Conservation (phyloP, 192 early-diverging fungal genomes). For the Umbelopsis sp. region DNA sequence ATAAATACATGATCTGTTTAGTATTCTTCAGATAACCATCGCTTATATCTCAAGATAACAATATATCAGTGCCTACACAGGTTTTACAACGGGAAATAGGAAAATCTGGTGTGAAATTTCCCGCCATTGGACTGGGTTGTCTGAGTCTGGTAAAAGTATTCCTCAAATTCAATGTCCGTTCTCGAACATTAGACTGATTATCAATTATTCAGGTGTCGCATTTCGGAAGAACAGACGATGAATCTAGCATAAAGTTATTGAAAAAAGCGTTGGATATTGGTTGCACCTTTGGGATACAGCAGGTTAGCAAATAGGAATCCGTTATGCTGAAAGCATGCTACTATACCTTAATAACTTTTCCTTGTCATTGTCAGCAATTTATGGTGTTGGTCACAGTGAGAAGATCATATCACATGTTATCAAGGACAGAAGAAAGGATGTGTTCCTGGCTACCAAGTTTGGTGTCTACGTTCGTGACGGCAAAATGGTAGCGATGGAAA, state of each 20-base stretch:
- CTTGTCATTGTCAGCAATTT: not conserved
- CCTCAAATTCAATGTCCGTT: no score
- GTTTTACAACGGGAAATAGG: no score
- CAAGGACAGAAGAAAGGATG: slow-evolving; percentile 38
- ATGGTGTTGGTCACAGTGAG: slow-evolving; percentile 37
- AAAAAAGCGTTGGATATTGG: slow-evolving; percentile 55
- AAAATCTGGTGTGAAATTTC: no score
- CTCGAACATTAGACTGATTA: no score
- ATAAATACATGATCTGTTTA: no score
- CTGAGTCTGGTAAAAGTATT: no score
- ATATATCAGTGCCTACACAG: no score
- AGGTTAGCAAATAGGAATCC: slow-evolving; percentile 18
- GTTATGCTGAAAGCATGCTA: no score
- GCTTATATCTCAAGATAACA: no score
- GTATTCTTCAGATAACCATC: no score
- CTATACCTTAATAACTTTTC: not conserved
- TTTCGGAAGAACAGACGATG: slow-evolving; percentile 25
- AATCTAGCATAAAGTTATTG: slow-evolving; percentile 40
- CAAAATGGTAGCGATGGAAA: slow-evolving; percentile 57
- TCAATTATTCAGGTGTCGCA: no score
- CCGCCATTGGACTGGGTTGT: no score
- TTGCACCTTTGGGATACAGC: slow-evolving; percentile 64
- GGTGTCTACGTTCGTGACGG: slow-evolving; percentile 56
- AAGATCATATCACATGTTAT: not conserved
- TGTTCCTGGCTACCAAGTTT: slow-evolving; percentile 67